Conservation (phyloP, 1,139 yeast species). For the Blastobotrys arbuscula region DNA sequence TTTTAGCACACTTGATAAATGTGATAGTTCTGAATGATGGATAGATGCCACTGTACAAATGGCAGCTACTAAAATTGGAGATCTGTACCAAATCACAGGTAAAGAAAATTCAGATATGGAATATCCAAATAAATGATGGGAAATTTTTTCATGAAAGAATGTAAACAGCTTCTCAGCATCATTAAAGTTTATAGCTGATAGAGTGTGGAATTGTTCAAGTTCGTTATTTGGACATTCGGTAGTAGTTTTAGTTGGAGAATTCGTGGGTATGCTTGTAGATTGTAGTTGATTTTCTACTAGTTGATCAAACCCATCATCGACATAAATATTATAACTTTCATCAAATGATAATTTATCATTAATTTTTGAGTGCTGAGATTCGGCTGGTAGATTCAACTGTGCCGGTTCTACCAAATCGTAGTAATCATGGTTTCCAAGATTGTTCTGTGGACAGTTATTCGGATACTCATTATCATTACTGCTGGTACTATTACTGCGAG, state of each 20-base stretch:
- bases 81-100: constrained; percentile 48
- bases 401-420: too few relatives aligned
- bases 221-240: not conserved
- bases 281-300: not conserved
- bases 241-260: not conserved
- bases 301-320: not conserved
- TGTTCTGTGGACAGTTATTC: not conserved
- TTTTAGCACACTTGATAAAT: constrained; percentile 40
- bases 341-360: not conserved
- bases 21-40: constrained; percentile 47
- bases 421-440: too few relatives aligned
- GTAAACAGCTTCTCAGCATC: constrained; percentile 49
- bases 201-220: too few relatives aligned
- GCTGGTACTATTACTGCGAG: not conserved
- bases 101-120: constrained; percentile 49
- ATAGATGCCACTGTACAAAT: constrained; percentile 59
- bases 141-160: constrained; percentile 50
- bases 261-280: too few relatives aligned
- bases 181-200: constrained; percentile 20
- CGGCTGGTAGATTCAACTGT: too few relatives aligned
- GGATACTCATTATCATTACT: not conserved
- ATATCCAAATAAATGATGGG: constrained; percentile 65
- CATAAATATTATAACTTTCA: not conserved
- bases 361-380: not conserved
- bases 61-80: constrained; percentile 58